Base-by-base conservation (phyloP, 2,329 filamentous ascomycete species). In the Chaetomium olivaceum region DNA sequence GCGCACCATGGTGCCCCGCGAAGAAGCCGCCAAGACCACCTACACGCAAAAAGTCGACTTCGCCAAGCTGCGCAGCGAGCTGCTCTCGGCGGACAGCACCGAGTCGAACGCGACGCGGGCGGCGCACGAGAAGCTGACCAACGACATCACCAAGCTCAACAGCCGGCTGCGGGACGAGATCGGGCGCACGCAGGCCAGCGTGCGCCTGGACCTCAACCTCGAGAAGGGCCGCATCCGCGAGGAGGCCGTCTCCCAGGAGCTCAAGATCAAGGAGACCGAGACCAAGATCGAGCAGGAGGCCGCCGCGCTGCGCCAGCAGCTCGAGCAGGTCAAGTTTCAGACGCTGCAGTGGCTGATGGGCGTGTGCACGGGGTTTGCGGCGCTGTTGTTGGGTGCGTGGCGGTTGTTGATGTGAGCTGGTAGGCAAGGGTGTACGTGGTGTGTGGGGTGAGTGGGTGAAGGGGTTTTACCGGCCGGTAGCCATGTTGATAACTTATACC, bases 211-310 rank as follows among this genome's bases (percentile, higher is more conserved):
- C 78, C 81, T 99, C 67, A 99, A 98, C 78, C 81, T 99, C 55
- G 95, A 99, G 76, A 99, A 99, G 81, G 95, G 95, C 16, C 86
- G 95, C 68, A 99, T 98, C 71, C 84, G 95, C 68, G 95, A 99
- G 80, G 95, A 99, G 82, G 93, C 93, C 21, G 96, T 97, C 71
- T 90, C 91, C 65, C 95, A 98, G 80, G 95, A 99, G 79, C 87
- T 99, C 79, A 96, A 97, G 82, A 92, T 99, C 74, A 97, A 97
- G 82, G 95, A 99, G 85, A 98, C 95, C 14, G 95, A 99, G 81
- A 97, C 93, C 65, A 89, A 96, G 79, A 98, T 99, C 74, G 95
- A 99, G 82, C 94, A 98, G 80, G 95, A 98, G 82, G 93, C 95
- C 62, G 94, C 94, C 50, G 90, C 91, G 36, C 78, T 99, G 75